phyloP scores from a whole-genome alignment of 78 protist species.

The Pirum gemmata region DNA sequence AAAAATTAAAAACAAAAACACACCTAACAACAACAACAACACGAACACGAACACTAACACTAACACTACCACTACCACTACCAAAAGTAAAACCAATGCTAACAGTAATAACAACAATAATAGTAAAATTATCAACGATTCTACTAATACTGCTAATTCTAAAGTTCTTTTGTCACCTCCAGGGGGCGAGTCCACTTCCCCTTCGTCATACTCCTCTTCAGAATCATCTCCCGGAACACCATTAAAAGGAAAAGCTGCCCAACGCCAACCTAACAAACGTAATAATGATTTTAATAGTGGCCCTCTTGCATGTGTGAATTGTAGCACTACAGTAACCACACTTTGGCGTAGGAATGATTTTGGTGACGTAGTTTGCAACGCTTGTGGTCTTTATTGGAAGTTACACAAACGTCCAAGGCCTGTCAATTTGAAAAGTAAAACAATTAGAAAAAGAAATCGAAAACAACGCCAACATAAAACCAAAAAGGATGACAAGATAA shows the following conservation, averaged over 20 bases:
- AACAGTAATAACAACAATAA: too few relatives aligned
- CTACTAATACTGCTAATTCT: not conserved
- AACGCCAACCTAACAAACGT: not conserved
- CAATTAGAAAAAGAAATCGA: not conserved
- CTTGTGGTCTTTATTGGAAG: constrained; percentile 51
- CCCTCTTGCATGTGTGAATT: constrained; percentile 23
- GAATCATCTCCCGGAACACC: not conserved
- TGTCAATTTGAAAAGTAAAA: not conserved
- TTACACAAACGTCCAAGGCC: constrained; percentile 17
- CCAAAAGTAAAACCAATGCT: not conserved
- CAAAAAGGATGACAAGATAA: too few relatives aligned
- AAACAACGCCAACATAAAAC: too few relatives aligned
- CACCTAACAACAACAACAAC: too few relatives aligned
- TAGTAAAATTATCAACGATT: not conserved
- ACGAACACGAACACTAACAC: too few relatives aligned
- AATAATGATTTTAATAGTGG: not conserved
- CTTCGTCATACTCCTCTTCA: too few relatives aligned
- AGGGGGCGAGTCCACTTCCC: too few relatives aligned
- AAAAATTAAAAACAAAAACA: too few relatives aligned
- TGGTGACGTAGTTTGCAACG: constrained; percentile 36
- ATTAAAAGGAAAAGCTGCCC: not conserved
- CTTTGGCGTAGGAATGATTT: constrained; percentile 41
- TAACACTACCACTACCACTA: not conserved
- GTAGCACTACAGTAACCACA: constrained; percentile 25
- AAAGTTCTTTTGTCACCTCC: not conserved